A percentile compares a stretch with the other conserved stretches of the same genome.
Conservation (phyloP, 352 stramenopile genomes). For the Phytophthora macrochlamydospora region DNA sequence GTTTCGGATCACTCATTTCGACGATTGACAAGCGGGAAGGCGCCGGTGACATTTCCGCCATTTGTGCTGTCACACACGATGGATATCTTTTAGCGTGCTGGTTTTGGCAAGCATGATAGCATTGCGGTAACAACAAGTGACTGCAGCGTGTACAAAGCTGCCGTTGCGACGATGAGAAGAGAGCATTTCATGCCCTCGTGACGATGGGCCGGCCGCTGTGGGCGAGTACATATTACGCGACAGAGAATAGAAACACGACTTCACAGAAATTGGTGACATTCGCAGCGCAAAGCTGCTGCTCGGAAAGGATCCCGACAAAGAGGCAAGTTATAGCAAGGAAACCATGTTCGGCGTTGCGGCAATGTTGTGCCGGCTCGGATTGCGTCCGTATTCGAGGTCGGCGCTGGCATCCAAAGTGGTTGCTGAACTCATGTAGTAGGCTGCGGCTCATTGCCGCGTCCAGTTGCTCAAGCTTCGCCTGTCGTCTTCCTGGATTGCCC, state of each 20-base stretch:
- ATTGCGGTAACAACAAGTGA: background rate
- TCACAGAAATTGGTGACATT: background rate
- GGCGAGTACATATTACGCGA: background rate
- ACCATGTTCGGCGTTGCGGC: constrained; percentile 20
- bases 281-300: constrained; percentile 5
- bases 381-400: constrained; percentile 21
- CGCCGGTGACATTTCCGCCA: constrained; percentile 2
- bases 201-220: constrained; percentile 3
- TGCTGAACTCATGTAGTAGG: background rate
- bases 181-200: background rate
- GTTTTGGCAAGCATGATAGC: background rate
- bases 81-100: constrained; percentile 1
- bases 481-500: too few relatives aligned
- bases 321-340: constrained; percentile 1
- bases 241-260: background rate
- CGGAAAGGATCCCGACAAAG: background rate
- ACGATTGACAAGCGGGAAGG: background rate
- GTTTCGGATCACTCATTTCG: background rate
- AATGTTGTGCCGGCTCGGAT: constrained; percentile 26
- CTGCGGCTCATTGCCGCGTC: too few relatives aligned
- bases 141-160: background rate
- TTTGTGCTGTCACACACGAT: constrained; percentile 12
- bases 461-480: too few relatives aligned
- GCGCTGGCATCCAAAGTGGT: constrained; percentile 23
- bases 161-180: background rate